Evolutionary conservation across 164 flowering plant species (phyloP).

Genomic region (Amborella trichopoda): DNA sequence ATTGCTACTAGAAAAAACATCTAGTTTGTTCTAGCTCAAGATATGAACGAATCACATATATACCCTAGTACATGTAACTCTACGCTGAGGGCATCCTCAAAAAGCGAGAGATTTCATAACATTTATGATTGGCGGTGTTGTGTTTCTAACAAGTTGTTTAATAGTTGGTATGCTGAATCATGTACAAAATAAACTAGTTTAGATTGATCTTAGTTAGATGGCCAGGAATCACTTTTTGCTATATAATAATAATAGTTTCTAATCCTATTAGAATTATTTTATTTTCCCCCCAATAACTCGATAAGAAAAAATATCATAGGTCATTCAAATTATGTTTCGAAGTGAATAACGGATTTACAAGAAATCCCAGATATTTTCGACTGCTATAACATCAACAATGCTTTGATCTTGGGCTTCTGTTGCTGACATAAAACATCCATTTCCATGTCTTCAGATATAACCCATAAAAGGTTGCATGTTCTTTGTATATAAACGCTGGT

Average conservation of each 20-base stretch:
- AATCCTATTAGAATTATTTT: no score
- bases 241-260: neutral
- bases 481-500: constrained; percentile 5
- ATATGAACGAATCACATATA: no score
- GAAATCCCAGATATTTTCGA: neutral
- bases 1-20: no score
- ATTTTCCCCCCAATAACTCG: neutral
- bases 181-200: neutral
- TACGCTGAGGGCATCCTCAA: no score
- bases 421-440: constrained; percentile 1
- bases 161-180: neutral
- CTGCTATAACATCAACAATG: constrained; percentile 2
- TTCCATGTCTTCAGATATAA: constrained; percentile 5
- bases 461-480: constrained; percentile 4
- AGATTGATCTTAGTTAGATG: neutral
- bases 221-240: neutral
- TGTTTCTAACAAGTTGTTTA: constrained; percentile 3
- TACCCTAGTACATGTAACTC: no score
- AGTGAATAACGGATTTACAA: neutral
- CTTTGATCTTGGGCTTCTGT: constrained; percentile 3
- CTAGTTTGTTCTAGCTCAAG: no score
- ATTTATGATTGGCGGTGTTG: neutral
- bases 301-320: neutral
- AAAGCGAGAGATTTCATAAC: constrained; percentile 1
- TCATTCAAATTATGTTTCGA: neutral